These are phyloP conservation scores for Fusarium ambrosium DNA, from an alignment of 2,329 filamentous ascomycete genomes.

Conservation along the genomic window DNA sequence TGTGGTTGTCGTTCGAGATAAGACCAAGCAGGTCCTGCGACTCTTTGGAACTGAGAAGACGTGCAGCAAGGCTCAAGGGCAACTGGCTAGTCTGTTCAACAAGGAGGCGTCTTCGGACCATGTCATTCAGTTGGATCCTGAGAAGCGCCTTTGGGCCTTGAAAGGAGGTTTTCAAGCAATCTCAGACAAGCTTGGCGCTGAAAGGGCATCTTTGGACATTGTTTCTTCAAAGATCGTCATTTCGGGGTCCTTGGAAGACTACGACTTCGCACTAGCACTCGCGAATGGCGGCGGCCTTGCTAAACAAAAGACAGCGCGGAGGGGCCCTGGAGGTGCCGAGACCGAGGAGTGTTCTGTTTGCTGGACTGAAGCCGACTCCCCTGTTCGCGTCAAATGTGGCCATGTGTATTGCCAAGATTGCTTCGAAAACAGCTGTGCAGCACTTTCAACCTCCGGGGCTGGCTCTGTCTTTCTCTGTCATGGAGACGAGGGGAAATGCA, in stretches of 20 bases:
- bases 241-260: constrained; percentile 33
- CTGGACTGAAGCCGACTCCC: constrained; percentile 53
- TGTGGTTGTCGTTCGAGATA: constrained; percentile 18
- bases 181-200: constrained; percentile 40
- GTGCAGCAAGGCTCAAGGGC: background rate
- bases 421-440: constrained; percentile 49
- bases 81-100: background rate
- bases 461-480: background rate
- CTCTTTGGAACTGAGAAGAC: constrained; percentile 5
- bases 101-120: constrained; percentile 3
- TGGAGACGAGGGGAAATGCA: background rate
- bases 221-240: constrained; percentile 51
- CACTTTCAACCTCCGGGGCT: background rate
- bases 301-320: background rate
- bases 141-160: constrained; percentile 49
- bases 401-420: constrained; percentile 60
- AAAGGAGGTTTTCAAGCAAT: constrained; percentile 51
- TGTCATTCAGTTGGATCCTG: constrained; percentile 46
- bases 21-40: background rate
- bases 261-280: rapidly evolving
- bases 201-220: constrained; percentile 51
- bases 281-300: background rate
- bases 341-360: constrained; percentile 50
- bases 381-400: constrained; percentile 52
- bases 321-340: background rate